Evolutionary conservation across 176 grass and related monocot genomes (phyloP), one percentile per base, ranked within the genome.

Genomic region (Puccinellia tenuiflora): DNA sequence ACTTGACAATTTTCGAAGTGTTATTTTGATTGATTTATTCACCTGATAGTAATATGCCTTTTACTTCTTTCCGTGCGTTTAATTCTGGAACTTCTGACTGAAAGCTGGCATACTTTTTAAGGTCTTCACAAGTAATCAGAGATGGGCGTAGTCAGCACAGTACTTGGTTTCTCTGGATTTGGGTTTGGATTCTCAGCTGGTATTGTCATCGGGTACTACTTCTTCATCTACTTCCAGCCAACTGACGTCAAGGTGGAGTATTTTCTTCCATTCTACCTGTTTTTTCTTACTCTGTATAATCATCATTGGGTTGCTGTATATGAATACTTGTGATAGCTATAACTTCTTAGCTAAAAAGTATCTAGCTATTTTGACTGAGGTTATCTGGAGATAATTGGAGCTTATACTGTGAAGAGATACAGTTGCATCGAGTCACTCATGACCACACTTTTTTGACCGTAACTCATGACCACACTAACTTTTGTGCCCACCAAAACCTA

Each of bases 131-230:
- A 88, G 17, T 31, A 80, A 81, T 78, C 63, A 37, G 53, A 81
- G 47, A 88, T 96, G 89, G 96, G 96, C 12, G 14, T 96, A 29
- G 16, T 99, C 69, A 96, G 96, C 82, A 96, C 87, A n/a, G 73
- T 88, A 40, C 76, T 99, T 47, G 89, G 96, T 73, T 93, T 96
- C 76, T 87, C 81, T 76, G 93, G 96, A 61, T 99, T 99, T 86
- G 93, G 96, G 4, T 79, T 88, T 61, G 96, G 96, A 59, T 79
- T 99, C 25, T 83, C 89, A 0, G 60, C 92, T 81, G 96, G 96
- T 34, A 69, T 93, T 78, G 89, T 92, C 37, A 90, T 96, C 18
- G 96, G 96, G 14, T 96, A 94, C 86, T 93, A 88, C 26, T 64
- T 90, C 50, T 96, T 99, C 89, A 87, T 99, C 63, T 95, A 88